Conservation (phyloP, 108 stramenopile species). For the Stephanodiscus triporus region DNA sequence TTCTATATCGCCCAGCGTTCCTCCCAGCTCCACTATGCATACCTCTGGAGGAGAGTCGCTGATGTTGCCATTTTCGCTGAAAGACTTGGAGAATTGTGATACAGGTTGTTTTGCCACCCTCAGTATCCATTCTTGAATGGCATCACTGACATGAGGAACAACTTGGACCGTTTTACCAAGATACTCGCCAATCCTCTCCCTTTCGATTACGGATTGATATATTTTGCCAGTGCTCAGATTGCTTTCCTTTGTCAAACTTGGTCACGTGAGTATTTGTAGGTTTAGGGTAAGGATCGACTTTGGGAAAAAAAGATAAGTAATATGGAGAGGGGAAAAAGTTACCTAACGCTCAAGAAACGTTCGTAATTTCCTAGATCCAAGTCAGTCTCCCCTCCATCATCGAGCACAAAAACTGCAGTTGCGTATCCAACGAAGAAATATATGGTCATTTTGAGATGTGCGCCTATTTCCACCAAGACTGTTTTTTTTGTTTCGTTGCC, state of each 20-base stretch:
- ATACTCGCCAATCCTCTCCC: constrained; percentile 97
- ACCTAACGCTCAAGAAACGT: constrained; percentile 85
- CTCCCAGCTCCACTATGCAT: constrained; percentile 87
- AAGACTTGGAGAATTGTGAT: constrained; percentile 28
- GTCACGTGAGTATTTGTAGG: neutral
- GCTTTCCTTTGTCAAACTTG: constrained; percentile 84
- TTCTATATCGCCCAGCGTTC: constrained; percentile 88
- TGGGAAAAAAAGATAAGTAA: neutral
- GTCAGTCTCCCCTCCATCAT: constrained; percentile 99
- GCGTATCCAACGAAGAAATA: neutral
- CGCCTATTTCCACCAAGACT: neutral
- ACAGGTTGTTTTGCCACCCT: constrained; percentile 80
- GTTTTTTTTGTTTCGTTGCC: neutral
- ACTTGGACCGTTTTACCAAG: constrained; percentile 98
- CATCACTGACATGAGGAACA: constrained; percentile 91
- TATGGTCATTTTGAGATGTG: neutral
- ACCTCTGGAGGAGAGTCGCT: constrained; percentile 78
- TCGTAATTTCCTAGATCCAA: constrained; percentile 99
- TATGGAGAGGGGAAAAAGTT: neutral
- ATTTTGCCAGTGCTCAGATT: constrained; percentile 99
- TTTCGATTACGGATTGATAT: constrained; percentile 91
- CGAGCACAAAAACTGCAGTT: constrained; percentile 81
- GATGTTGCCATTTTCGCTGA: constrained; percentile 1
- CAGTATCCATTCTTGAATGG: constrained; percentile 89
- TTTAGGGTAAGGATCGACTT: neutral